These are phyloP conservation scores for Phaeoacremonium minimum DNA, from an alignment of 2,329 filamentous ascomycete species.

Conservation along the genomic window DNA sequence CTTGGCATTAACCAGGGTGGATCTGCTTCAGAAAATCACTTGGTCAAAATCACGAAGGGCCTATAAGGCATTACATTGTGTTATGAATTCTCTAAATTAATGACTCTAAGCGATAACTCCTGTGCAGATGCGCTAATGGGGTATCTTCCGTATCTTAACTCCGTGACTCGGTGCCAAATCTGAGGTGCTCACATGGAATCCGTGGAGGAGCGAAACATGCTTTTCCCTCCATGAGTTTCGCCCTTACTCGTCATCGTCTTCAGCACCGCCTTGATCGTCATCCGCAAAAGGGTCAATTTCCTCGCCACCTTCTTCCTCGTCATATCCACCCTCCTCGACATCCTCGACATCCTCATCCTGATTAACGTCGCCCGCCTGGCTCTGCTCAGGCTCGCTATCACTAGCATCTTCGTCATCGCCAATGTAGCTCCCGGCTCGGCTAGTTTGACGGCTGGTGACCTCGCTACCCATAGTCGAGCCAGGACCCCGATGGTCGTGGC, in stretches of 20 bases:
- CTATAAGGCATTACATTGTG: too few relatives aligned
- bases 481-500: constrained; percentile 36
- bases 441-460: constrained; percentile 24
- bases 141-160: background rate
- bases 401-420: constrained; percentile 24
- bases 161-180: background rate
- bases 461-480: constrained; percentile 47
- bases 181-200: too few relatives aligned
- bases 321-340: constrained; percentile 5
- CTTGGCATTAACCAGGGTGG: too few relatives aligned
- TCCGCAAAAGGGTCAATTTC: constrained; percentile 16
- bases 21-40: too few relatives aligned
- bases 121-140: background rate
- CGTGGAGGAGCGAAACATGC: background rate
- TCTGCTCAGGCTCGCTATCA: constrained; percentile 1
- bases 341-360: constrained; percentile 11
- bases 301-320: constrained; percentile 9
- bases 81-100: background rate
- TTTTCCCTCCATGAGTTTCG: background rate
- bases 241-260: constrained; percentile 9
- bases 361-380: constrained; percentile 1
- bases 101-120: background rate
- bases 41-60: too few relatives aligned
- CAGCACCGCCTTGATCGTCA: constrained; percentile 3
- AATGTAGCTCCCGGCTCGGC: constrained; percentile 24